Base-by-base conservation (phyloP, 306 rosid genomes). In the Malus sieversii region DNA sequence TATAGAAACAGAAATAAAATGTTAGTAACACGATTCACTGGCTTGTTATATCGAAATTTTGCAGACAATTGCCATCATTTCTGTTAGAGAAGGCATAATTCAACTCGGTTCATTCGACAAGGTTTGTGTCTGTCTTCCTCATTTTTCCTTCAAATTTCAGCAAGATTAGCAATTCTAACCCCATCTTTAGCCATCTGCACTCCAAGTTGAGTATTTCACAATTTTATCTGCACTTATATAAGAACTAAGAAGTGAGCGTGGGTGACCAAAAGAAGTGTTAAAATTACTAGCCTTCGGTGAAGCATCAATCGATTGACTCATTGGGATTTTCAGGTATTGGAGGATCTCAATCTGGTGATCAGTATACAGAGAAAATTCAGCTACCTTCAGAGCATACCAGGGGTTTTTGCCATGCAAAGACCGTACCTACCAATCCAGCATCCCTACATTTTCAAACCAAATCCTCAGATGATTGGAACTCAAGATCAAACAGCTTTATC, bases 71-170 rank as follows among this genome's bases (percentile, higher is more conserved):
- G 90, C 87, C 23, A 68, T 85, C 64, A 87, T 93, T 79, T 90
- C 94, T 23, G 97, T 93, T 25, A 89, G 90, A 86, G 97, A 91
- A 83, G 98, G 96, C 81, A 72, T 93, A 66, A 85, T 91, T 81
- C 98, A 93, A 75, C 85, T 93, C 44, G 98, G 96, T 23, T 93
- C 98, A 1, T 89, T 93, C 63, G 82, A 86, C 78, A 90, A 91
- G 93, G 97, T 89, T 10, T 71, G 44, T 27, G 33, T 63, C 66
- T 64, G 53, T 79, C 10, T 65, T 82, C 78, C 70, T 33, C 19
- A 29, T 73, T 53, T 46, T 69, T 35, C 35, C 30, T 38, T 42
- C 38, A 55, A 68, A 68, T 12, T 63, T 63, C 51, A 23, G 8
- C 12, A 14, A 5, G n/a, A 10, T 5, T 27, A 48, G 42, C 42